phyloP scores from a whole-genome alignment of 306 rosid genomes.

The Cucurbita maxima region DNA sequence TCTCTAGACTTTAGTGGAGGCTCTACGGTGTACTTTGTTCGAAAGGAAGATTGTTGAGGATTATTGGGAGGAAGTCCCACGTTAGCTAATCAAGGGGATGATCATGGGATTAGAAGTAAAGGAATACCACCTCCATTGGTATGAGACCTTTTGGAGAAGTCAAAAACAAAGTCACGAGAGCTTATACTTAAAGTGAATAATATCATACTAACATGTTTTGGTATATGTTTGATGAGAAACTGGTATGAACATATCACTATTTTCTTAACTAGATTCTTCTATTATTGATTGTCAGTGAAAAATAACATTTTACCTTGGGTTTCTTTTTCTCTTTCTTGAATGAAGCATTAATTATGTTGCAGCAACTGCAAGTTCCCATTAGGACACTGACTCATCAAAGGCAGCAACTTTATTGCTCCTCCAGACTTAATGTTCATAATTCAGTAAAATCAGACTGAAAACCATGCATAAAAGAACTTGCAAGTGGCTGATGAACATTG shows the following conservation, averaged over 20 bases:
- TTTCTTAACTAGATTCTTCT: not conserved
- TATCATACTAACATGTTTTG: not conserved
- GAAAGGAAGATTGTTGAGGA: too few relatives aligned
- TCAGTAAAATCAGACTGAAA: not conserved
- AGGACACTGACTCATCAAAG: not conserved
- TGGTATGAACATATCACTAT: not conserved
- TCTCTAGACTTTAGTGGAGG: too few relatives aligned
- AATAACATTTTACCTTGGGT: not conserved
- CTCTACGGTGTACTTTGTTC: too few relatives aligned
- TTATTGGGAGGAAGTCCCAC: too few relatives aligned
- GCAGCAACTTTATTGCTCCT: not conserved
- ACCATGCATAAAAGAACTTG: not conserved
- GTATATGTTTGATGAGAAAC: not conserved
- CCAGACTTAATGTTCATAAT: not conserved
- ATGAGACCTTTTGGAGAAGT: too few relatives aligned
- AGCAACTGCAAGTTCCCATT: not conserved
- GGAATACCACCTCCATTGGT: too few relatives aligned
- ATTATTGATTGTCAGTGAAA: not conserved
- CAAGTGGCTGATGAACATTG: constrained; percentile 1
- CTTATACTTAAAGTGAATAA: too few relatives aligned
- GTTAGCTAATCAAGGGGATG: too few relatives aligned
- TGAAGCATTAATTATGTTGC: not conserved
- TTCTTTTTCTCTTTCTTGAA: not conserved
- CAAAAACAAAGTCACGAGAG: too few relatives aligned
- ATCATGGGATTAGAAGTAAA: too few relatives aligned